These are phyloP conservation scores for Pseudocercospora ulei DNA, from an alignment of 2,329 filamentous ascomycete species.

Conservation along the genomic window DNA sequence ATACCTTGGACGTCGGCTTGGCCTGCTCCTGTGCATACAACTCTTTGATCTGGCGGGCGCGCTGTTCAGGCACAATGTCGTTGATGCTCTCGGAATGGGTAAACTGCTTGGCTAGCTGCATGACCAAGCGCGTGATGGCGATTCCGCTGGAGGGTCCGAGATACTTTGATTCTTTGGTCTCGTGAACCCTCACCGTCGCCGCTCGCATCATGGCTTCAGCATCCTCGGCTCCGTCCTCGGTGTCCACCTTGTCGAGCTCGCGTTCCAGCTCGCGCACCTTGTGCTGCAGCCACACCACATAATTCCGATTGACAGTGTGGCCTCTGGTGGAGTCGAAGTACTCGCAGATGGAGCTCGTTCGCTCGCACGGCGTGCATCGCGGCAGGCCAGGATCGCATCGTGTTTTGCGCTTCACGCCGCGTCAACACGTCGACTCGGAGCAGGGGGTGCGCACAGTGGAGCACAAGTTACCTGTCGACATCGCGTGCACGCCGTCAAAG, in stretches of 20 bases:
- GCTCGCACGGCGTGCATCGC: slow-evolving; percentile 82
- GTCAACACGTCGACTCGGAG: slow-evolving; percentile 11
- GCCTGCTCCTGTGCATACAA: slow-evolving; percentile 56
- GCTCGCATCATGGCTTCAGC: slow-evolving; percentile 79
- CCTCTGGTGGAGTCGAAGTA: slow-evolving; percentile 88
- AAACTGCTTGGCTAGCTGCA: slow-evolving; percentile 92
- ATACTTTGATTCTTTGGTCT: slow-evolving; percentile 80
- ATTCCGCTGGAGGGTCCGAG: slow-evolving; percentile 91
- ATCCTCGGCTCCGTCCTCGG: slow-evolving; percentile 61
- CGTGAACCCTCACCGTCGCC: slow-evolving; percentile 72
- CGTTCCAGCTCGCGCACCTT: slow-evolving; percentile 72
- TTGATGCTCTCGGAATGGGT: slow-evolving; percentile 85
- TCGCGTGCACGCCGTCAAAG: slow-evolving; percentile 67
- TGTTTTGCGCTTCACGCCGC: slow-evolving; percentile 67
- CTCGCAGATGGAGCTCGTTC: slow-evolving; percentile 82
- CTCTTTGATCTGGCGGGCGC: slow-evolving; percentile 58
- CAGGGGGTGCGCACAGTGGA: neutral
- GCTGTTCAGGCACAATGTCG: slow-evolving; percentile 73
- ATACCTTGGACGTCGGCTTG: slow-evolving; percentile 66
- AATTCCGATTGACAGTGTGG: slow-evolving; percentile 75
- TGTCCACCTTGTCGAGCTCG: slow-evolving; percentile 68
- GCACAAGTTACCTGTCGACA: slow-evolving; percentile 62
- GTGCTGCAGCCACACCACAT: slow-evolving; percentile 85
- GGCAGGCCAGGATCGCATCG: slow-evolving; percentile 89
- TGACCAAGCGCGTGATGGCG: slow-evolving; percentile 84